A percentile compares a stretch with the other conserved stretches of the same genome.
Conservation (phyloP, 1,139 yeast species). For the Yamadazyma friedrichii region DNA sequence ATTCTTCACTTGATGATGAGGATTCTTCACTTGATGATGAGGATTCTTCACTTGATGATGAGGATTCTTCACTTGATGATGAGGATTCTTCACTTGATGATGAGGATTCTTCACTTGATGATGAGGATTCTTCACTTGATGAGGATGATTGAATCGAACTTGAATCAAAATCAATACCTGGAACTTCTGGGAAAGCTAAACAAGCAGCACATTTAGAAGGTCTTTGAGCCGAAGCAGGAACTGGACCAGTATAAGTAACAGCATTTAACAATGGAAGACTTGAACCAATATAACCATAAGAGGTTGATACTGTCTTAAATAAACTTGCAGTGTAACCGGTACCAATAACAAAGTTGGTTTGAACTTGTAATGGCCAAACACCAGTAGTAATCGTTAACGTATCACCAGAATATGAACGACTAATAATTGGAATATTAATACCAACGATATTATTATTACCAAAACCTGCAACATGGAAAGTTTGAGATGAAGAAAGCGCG, state of each 20-base stretch:
- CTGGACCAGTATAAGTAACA: conserved; percentile 9
- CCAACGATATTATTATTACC: conserved; percentile 31
- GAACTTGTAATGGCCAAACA: not conserved
- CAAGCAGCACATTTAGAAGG: conserved; percentile 8
- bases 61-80: conserved; percentile 3
- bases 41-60: conserved; percentile 3
- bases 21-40: not conserved
- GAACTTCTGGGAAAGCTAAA: conserved; percentile 8
- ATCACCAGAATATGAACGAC: conserved; percentile 11
- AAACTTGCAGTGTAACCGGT: conserved; percentile 17
- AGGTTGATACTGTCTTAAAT: conserved; percentile 14
- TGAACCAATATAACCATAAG: conserved; percentile 18
- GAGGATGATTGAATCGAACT: not conserved
- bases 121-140: conserved; percentile 1
- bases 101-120: not conserved
- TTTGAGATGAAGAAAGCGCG: conserved; percentile 18
- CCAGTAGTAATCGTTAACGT: conserved; percentile 11
- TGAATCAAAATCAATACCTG: conserved; percentile 7
- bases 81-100: not conserved
- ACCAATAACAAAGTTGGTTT: conserved; percentile 24
- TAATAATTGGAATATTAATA: conserved; percentile 17
- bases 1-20: not conserved
- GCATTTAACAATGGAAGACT: conserved; percentile 10
- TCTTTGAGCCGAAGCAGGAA: conserved; percentile 8
- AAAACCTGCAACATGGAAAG: conserved; percentile 29